Percentiles rank a stretch among this genome's conserved stretches.
These are phyloP conservation scores for Solanum ossicruentum DNA, from an alignment of 257 asterid species.

Conservation along the genomic window DNA sequence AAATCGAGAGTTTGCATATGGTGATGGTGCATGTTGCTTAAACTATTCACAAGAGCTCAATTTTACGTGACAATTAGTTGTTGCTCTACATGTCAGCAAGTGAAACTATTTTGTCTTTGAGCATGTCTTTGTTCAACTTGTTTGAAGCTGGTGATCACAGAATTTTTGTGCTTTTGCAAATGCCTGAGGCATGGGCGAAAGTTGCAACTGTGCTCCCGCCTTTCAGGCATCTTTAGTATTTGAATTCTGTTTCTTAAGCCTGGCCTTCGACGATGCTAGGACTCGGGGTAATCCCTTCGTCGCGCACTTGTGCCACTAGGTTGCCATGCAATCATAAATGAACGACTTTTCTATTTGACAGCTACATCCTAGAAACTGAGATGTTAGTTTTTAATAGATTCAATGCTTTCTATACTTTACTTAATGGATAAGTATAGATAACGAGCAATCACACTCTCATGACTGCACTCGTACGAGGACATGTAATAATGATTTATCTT, in stretches of 20 bases:
- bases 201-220: background rate
- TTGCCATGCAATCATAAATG: background rate
- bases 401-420: background rate
- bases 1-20: slow-evolving; percentile 1
- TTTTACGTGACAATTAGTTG: background rate
- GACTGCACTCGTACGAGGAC: background rate
- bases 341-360: background rate
- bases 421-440: background rate
- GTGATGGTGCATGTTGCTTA: slow-evolving; percentile 30
- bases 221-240: background rate
- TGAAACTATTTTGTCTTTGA: slow-evolving; percentile 6
- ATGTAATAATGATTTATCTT: background rate
- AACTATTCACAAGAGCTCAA: slow-evolving; percentile 10
- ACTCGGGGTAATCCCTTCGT: background rate
- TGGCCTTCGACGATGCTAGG: too few species aligned
- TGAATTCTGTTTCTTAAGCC: background rate
- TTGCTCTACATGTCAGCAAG: slow-evolving; percentile 9
- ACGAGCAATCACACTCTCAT: background rate
- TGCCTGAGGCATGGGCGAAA: background rate
- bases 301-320: background rate
- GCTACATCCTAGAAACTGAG: background rate
- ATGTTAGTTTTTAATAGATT: background rate
- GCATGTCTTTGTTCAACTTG: slow-evolving; percentile 7
- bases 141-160: slow-evolving; percentile 1
- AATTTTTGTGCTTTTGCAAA: slow-evolving; percentile 6